These are phyloP conservation scores for Ustilago sp. DNA, from an alignment of 1,284 basidiomycete species.

Conservation along the genomic window DNA sequence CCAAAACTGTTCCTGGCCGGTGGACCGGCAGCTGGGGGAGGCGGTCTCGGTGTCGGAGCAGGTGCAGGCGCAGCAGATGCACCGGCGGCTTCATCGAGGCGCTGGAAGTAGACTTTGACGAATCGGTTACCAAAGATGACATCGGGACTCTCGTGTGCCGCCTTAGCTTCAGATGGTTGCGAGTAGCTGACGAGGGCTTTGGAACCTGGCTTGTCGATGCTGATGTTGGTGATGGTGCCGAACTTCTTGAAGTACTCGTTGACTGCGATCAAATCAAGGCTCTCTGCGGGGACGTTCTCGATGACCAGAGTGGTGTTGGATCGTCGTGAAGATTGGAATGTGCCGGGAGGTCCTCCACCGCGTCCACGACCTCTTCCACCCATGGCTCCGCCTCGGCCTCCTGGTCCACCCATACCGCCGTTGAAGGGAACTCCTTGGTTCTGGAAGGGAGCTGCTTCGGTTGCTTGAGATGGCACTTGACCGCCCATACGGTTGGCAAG, in stretches of 20 bases:
- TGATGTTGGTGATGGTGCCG: slow-evolving; percentile 91
- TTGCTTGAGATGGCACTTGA: slow-evolving; percentile 22
- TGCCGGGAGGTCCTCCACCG: slow-evolving; percentile 73
- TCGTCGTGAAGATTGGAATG: slow-evolving; percentile 64
- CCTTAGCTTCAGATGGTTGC: slow-evolving; percentile 84
- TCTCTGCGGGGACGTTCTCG: slow-evolving; percentile 89
- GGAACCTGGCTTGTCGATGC: slow-evolving; percentile 82
- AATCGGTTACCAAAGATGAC: slow-evolving; percentile 93
- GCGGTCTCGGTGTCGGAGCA: slow-evolving; percentile 78
- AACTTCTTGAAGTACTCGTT: slow-evolving; percentile 92
- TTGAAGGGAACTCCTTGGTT: slow-evolving; percentile 20
- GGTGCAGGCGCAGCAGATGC: slow-evolving; percentile 76
- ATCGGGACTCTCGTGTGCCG: slow-evolving; percentile 91
- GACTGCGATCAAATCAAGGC: slow-evolving; percentile 81
- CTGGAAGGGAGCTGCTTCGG: slow-evolving; percentile 16
- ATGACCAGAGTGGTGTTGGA: slow-evolving; percentile 85
- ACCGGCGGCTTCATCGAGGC: slow-evolving; percentile 73
- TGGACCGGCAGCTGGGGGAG: slow-evolving; percentile 17
- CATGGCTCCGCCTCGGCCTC: slow-evolving; percentile 68
- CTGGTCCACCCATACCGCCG: slow-evolving; percentile 26
- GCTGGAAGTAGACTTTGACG: slow-evolving; percentile 77
- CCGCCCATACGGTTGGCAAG: slow-evolving; percentile 42
- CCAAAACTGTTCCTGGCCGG: slow-evolving; percentile 53
- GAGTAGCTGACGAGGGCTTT: slow-evolving; percentile 86
- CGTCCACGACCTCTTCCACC: slow-evolving; percentile 72